These are phyloP conservation scores for Fragilaria radians DNA, from an alignment of 108 stramenopile genomes.

Conservation along the genomic window DNA sequence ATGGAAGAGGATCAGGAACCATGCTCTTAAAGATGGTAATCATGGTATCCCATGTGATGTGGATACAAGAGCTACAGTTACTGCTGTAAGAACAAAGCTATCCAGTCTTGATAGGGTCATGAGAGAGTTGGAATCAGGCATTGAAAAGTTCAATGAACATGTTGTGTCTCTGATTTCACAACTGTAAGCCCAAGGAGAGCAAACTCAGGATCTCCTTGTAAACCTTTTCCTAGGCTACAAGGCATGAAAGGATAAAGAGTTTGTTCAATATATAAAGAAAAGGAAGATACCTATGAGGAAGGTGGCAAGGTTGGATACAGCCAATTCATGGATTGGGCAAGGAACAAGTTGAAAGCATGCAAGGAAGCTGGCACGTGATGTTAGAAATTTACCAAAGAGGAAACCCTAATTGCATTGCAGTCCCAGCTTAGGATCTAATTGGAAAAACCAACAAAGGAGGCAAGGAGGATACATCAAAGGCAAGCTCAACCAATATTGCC, in stretches of 20 bases:
- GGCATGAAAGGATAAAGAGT: constrained; percentile 7
- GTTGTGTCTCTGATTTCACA: constrained; percentile 4
- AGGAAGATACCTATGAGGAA: constrained; percentile 21
- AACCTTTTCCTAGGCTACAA: constrained; percentile 35
- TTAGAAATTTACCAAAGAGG: constrained; percentile 1
- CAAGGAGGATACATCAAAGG: no score
- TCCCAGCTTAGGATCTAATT: no score
- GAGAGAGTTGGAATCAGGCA: constrained; percentile 5
- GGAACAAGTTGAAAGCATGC: constrained; percentile 16
- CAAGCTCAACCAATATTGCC: no score
- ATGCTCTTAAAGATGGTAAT: constrained; percentile 24
- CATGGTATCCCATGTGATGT: constrained; percentile 3
- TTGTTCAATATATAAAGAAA: constrained; percentile 16
- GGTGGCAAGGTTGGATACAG: constrained; percentile 9
- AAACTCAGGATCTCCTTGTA: constrained; percentile 7
- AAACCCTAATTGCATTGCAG: constrained; percentile 23
- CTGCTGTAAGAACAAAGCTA: constrained; percentile 8
- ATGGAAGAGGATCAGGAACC: constrained; percentile 1
- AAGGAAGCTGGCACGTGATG: constrained; percentile 6
- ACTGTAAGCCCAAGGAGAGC: constrained; percentile 14
- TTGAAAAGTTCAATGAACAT: constrained; percentile 24
- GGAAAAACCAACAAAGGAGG: no score
- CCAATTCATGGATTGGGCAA: constrained; percentile 17
- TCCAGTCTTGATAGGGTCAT: constrained; percentile 14
- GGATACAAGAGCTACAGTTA: constrained; percentile 19